Percentiles rank a stretch among this genome's conserved stretches.
phyloP scores from a whole-genome alignment of 2,329 filamentous ascomycete species.

The Verticillium isaacii region DNA sequence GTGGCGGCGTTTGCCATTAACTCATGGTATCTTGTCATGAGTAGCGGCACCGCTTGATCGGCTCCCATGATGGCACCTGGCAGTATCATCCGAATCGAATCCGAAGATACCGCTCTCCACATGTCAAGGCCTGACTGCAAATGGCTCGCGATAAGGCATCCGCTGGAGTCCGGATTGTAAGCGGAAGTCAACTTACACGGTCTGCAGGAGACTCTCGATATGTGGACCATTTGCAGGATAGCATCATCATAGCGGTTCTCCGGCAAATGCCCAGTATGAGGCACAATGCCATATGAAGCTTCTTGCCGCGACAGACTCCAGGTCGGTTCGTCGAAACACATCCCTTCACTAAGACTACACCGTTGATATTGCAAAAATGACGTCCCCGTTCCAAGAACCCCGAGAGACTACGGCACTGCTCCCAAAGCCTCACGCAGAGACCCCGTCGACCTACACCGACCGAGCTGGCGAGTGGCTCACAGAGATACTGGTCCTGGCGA shows the following conservation, averaged over 20 bases:
- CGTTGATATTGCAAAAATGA: not conserved
- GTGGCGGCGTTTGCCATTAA: not conserved
- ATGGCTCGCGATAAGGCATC: not conserved
- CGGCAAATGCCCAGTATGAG: not conserved
- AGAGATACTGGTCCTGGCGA: conserved; percentile 66
- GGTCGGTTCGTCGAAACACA: not conserved
- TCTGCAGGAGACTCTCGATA: not conserved
- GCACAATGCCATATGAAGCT: not conserved
- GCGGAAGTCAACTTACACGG: not conserved
- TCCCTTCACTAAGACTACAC: not conserved
- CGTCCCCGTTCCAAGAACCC: conserved; percentile 5
- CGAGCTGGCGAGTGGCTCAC: conserved; percentile 2
- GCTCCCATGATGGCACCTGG: not conserved
- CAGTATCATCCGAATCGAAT: not conserved
- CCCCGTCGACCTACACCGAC: not conserved
- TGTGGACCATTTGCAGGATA: not conserved
- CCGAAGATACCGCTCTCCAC: not conserved
- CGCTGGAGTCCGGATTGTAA: not conserved
- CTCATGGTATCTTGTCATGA: not conserved
- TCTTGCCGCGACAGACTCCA: not conserved
- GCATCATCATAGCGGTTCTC: not conserved
- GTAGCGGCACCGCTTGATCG: not conserved
- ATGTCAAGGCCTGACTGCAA: not conserved
- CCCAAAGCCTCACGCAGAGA: conserved; percentile 3
- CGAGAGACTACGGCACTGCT: conserved; percentile 11